Evolutionary conservation across 192 early-diverging fungal genomes (phyloP).

Genomic region (Podila epicladia): DNA sequence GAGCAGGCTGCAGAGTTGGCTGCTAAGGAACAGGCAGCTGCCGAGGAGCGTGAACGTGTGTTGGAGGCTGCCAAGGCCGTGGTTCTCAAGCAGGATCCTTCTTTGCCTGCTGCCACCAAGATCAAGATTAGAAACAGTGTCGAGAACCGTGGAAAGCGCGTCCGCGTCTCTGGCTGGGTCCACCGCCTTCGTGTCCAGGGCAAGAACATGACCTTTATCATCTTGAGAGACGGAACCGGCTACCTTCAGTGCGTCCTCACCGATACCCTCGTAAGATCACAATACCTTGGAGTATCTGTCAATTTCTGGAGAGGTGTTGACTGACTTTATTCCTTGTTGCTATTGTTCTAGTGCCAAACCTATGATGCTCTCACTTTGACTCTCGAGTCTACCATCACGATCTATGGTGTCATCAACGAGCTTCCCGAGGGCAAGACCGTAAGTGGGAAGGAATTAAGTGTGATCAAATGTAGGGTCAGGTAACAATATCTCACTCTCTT

Average conservation of each 20-base stretch:
- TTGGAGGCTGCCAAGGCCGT: conserved; percentile 90
- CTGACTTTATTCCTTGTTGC: conserved; percentile 46
- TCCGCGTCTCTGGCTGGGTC: conserved; percentile 95
- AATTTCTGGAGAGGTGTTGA: conserved; percentile 86
- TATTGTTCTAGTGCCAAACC: conserved; percentile 80
- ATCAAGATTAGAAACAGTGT: conserved; percentile 81
- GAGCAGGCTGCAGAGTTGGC: conserved; percentile 79
- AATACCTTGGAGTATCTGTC: conserved; percentile 20
- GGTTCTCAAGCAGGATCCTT: conserved; percentile 74
- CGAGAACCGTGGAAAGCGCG: conserved; percentile 76
- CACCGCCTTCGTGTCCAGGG: conserved; percentile 96
- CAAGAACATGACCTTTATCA: conserved; percentile 95
- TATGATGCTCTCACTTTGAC: conserved; percentile 94
- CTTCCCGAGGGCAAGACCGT: conserved; percentile 93
- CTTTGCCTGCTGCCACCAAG: conserved; percentile 79
- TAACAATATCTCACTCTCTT: not conserved
- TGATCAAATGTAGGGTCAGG: not conserved
- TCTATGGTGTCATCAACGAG: conserved; percentile 88
- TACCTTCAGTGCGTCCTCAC: conserved; percentile 94
- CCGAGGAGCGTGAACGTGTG: conserved; percentile 78
- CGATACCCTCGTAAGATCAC: conserved; percentile 74
- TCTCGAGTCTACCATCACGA: conserved; percentile 89
- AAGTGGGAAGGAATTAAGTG: conserved; percentile 11
- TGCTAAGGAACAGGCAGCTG: conserved; percentile 71
- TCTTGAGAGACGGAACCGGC: conserved; percentile 95